phyloP scores from a whole-genome alignment of 352 stramenopile genomes.

The Phytophthora nicotianae region DNA sequence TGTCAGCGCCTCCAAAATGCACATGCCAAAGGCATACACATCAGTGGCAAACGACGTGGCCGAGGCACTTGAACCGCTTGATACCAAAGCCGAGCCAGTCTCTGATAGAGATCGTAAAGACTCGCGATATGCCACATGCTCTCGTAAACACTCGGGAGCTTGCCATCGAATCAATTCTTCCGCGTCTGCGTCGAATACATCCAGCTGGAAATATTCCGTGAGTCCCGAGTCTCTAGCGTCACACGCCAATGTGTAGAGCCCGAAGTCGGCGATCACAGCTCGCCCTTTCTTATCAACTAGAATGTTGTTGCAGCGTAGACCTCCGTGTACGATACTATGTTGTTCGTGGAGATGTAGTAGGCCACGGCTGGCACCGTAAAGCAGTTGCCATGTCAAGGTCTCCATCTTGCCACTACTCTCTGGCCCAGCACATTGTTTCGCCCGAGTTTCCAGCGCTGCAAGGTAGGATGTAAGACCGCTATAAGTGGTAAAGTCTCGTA shows the following conservation, averaged over 20 bases:
- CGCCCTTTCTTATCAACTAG: conserved; percentile 73
- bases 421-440: conserved; percentile 36
- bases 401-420: conserved; percentile 43
- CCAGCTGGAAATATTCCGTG: conserved; percentile 36
- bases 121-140: conserved; percentile 37
- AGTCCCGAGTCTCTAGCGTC: conserved; percentile 46
- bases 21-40: conserved; percentile 84
- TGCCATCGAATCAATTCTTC: conserved; percentile 69
- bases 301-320: conserved; percentile 70
- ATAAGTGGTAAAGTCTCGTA: conserved; percentile 67
- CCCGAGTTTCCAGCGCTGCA: conserved; percentile 41
- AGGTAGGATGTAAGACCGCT: conserved; percentile 61
- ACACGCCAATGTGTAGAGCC: conserved; percentile 46
- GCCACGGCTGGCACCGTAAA: conserved; percentile 63
- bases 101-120: conserved; percentile 36
- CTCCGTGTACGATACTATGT: conserved; percentile 56
- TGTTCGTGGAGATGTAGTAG: conserved; percentile 71
- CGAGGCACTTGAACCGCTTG: conserved; percentile 23
- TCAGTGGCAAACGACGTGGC: conserved; percentile 53
- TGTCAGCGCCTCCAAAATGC: conserved; percentile 71
- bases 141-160: conserved; percentile 63
- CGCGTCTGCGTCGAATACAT: conserved; percentile 41
- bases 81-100: conserved; percentile 7
- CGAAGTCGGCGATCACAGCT: conserved; percentile 64
- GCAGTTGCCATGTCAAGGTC: conserved; percentile 53